Evolutionary conservation across 768 basidiomycete species (phyloP).

Genomic region (Leccinum subtestaceum): DNA sequence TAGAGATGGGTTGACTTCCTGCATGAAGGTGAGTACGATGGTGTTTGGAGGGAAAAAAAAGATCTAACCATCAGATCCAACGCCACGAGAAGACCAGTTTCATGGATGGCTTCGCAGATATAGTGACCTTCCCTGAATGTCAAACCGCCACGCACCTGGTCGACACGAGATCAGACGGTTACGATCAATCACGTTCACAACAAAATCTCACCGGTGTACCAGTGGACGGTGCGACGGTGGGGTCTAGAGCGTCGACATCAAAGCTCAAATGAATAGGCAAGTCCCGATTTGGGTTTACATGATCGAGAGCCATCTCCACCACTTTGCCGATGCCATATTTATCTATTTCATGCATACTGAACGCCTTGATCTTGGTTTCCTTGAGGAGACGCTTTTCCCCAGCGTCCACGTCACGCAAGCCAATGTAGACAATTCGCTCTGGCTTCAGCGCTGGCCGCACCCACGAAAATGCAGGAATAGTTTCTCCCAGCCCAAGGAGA

Average conservation of each 20-base stretch:
- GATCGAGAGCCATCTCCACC: conserved; percentile 93
- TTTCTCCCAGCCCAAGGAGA: conserved; percentile 54
- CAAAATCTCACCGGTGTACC: conserved; percentile 71
- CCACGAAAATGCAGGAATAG: conserved; percentile 50
- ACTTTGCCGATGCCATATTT: conserved; percentile 90
- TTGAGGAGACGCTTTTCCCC: conserved; percentile 86
- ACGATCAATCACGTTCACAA: neutral
- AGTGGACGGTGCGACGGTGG: conserved; percentile 92
- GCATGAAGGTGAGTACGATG: conserved; percentile 15
- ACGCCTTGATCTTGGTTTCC: conserved; percentile 78
- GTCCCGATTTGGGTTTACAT: conserved; percentile 83
- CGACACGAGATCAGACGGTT: neutral
- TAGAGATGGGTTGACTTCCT: conserved; percentile 98
- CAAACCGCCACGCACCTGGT: conserved; percentile 85
- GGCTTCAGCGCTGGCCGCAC: conserved; percentile 64
- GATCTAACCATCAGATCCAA: conserved; percentile 86
- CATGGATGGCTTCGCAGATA: conserved; percentile 88
- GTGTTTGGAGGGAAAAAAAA: neutral
- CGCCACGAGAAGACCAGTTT: conserved; percentile 89
- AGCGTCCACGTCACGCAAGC: conserved; percentile 87
- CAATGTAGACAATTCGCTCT: conserved; percentile 90
- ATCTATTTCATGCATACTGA: conserved; percentile 90
- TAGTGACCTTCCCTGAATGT: conserved; percentile 99
- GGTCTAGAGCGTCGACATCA: conserved; percentile 94
- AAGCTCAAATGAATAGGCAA: conserved; percentile 93